Evolutionary conservation across 805 yeast species (phyloP).

Genomic region (Torulaspora maleeae): DNA sequence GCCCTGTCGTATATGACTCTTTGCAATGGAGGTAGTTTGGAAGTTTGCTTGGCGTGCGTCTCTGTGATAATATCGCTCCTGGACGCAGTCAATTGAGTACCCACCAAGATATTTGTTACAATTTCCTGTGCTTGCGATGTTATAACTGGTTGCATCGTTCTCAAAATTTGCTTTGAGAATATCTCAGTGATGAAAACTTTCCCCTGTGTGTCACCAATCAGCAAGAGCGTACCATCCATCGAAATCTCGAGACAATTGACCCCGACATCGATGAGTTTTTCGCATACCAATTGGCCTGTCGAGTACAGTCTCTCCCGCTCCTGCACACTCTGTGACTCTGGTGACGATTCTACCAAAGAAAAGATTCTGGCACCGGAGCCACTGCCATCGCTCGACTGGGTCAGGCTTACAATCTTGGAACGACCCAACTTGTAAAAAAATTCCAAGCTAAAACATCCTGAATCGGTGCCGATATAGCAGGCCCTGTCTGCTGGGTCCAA

Average conservation of each 20-base stretch:
- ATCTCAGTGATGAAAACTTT: conserved; percentile 63
- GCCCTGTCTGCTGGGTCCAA: conserved; percentile 78
- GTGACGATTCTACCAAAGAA: conserved; percentile 44
- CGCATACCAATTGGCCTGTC: conserved; percentile 29
- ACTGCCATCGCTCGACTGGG: conserved; percentile 46
- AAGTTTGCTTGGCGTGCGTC: conserved; percentile 1
- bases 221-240: conserved; percentile 66
- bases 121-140: conserved; percentile 26
- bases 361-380: conserved; percentile 28
- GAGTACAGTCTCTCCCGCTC: conserved; percentile 21
- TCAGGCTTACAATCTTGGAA: conserved; percentile 43
- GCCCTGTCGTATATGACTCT: conserved; percentile 48
- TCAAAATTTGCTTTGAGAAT: conserved; percentile 61
- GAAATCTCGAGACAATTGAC: conserved; percentile 57
- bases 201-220: conserved; percentile 75
- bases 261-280: conserved; percentile 24
- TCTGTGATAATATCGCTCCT: conserved; percentile 1
- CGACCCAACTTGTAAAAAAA: conserved; percentile 35
- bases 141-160: conserved; percentile 41
- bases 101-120: conserved; percentile 26
- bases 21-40: conserved; percentile 57
- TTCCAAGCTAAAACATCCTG: conserved; percentile 43
- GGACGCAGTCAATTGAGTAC: conserved; percentile 7
- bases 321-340: conserved; percentile 36
- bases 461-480: conserved; percentile 60